Percentiles rank a stretch among this genome's conserved stretches.
phyloP scores from a whole-genome alignment of 345 rosid genomes.

The Mangifera indica region DNA sequence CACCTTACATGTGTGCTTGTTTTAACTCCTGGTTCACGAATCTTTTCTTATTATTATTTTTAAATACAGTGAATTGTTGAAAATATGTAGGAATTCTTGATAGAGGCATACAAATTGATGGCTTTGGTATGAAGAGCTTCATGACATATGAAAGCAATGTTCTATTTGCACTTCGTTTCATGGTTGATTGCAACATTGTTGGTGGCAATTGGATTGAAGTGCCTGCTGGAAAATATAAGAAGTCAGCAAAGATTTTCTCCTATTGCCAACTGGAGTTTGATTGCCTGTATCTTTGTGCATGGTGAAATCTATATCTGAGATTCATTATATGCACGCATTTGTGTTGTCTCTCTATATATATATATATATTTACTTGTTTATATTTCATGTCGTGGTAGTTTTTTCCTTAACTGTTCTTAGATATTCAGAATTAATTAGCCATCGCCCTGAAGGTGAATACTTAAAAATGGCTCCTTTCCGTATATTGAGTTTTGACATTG shows the following conservation, averaged over 20 bases:
- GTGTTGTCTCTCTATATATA: too few species aligned
- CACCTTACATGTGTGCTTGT: background rate
- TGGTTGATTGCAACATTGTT: constrained; percentile 81
- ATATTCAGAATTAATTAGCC: constrained; percentile 79
- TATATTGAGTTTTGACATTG: constrained; percentile 92
- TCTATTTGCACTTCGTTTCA: constrained; percentile 90
- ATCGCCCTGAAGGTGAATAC: constrained; percentile 83
- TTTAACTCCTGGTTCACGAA: background rate
- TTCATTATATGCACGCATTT: too few species aligned
- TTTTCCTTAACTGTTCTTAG: constrained; percentile 52
- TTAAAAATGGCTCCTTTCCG: constrained; percentile 99
- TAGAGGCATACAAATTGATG: constrained; percentile 90
- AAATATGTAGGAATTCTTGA: constrained; percentile 76
- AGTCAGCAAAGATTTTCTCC: constrained; percentile 57
- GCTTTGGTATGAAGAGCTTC: constrained; percentile 87
- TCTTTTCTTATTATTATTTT: background rate
- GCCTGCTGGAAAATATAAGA: constrained; percentile 77
- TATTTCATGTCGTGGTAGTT: constrained; percentile 3
- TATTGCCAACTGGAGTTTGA: constrained; percentile 88
- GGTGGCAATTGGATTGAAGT: constrained; percentile 99
- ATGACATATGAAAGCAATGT: constrained; percentile 94
- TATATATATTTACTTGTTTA: background rate
- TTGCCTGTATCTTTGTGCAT: constrained; percentile 78
- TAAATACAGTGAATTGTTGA: background rate
- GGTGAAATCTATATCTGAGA: background rate